These are phyloP conservation scores for Solanum chiquidenum DNA, from an alignment of 257 asterid genomes.

Conservation along the genomic window DNA sequence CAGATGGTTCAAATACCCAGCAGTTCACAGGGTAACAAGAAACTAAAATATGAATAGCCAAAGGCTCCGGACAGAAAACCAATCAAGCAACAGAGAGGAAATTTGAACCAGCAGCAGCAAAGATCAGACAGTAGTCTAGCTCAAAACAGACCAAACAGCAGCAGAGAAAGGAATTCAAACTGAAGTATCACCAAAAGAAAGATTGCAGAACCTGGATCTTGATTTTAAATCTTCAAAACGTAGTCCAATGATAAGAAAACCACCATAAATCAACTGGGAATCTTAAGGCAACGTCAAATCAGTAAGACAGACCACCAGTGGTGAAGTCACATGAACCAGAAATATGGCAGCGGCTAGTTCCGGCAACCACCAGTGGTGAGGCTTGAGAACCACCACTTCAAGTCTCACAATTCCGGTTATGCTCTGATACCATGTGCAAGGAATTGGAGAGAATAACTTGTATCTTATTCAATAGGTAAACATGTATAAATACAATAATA, in stretches of 20 bases:
- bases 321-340: neutral
- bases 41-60: neutral
- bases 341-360: neutral
- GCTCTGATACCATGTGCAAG: neutral
- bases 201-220: neutral
- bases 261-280: neutral
- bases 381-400: neutral
- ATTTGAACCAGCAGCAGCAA: neutral
- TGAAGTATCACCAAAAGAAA: neutral
- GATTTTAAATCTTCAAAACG: neutral
- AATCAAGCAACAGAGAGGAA: neutral
- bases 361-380: neutral
- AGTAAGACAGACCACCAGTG: neutral
- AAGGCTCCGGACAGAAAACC: neutral
- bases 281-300: neutral
- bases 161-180: neutral
- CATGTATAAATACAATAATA: neutral
- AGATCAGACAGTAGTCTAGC: neutral
- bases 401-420: neutral
- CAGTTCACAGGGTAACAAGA: neutral
- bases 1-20: neutral
- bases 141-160: neutral
- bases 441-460: neutral
- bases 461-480: neutral
- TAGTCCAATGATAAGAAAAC: neutral